A percentile compares a stretch with the other conserved stretches of the same genome.
phyloP scores from a whole-genome alignment of 352 stramenopile genomes.

The Pythium grandisporangium region DNA sequence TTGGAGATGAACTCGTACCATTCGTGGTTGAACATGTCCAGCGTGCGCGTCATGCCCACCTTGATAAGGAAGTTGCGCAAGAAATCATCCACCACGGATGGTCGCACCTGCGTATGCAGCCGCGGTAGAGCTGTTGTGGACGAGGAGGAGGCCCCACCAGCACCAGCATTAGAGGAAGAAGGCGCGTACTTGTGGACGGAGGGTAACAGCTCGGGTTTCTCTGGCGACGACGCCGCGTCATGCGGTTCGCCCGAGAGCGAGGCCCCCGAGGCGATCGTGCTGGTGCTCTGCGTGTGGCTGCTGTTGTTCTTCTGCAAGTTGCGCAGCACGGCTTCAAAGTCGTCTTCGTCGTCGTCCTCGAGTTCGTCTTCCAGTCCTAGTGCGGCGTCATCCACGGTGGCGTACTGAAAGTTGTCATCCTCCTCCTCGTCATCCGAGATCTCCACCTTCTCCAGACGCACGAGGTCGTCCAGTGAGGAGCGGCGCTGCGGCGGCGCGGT shows the following conservation, averaged over 20 bases:
- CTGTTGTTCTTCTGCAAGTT: slow-evolving; percentile 57
- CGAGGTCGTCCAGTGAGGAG: slow-evolving; percentile 54
- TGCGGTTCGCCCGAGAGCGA: slow-evolving; percentile 7
- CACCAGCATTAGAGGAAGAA: neutral
- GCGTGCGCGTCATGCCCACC: slow-evolving; percentile 77
- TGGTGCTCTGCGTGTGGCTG: too few relatives aligned
- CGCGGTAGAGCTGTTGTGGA: slow-evolving; percentile 11
- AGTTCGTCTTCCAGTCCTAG: slow-evolving; percentile 41
- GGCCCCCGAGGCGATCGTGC: too few relatives aligned
- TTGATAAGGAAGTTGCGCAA: slow-evolving; percentile 96
- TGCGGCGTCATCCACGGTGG: slow-evolving; percentile 50
- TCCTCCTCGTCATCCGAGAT: slow-evolving; percentile 83
- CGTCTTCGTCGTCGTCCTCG: slow-evolving; percentile 77
- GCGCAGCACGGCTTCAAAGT: slow-evolving; percentile 76
- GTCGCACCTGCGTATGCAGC: slow-evolving; percentile 61
- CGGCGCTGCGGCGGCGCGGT: slow-evolving; percentile 14
- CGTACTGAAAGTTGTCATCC: slow-evolving; percentile 72
- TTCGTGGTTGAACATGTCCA: slow-evolving; percentile 94
- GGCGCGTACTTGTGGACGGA: slow-evolving; percentile 9
- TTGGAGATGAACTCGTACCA: slow-evolving; percentile 94
- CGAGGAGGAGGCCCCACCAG: neutral
- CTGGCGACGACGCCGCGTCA: slow-evolving; percentile 4
- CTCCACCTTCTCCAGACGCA: slow-evolving; percentile 81
- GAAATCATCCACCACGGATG: slow-evolving; percentile 91
- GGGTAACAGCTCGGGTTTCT: slow-evolving; percentile 11